Evolutionary conservation across 2,329 filamentous ascomycete genomes (phyloP).

Genomic region (Colletotrichum ledebouriae): DNA sequence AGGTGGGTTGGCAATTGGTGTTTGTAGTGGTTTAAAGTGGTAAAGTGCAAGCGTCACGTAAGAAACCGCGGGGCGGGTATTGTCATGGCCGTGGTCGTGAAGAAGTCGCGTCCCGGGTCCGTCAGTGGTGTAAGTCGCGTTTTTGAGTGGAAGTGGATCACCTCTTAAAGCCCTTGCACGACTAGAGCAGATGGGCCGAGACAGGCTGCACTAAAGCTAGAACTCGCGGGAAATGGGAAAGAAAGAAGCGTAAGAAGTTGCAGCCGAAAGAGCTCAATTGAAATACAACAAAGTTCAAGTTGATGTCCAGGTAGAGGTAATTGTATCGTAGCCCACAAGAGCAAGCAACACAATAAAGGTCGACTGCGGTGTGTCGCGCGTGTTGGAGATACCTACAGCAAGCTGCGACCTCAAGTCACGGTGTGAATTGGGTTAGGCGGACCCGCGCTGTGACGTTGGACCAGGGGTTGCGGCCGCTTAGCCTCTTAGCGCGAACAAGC

Average conservation of each 20-base stretch:
- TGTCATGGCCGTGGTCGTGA: constrained; percentile 43
- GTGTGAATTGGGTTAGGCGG: constrained; percentile 25
- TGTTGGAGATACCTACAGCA: constrained; percentile 9
- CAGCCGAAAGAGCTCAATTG: not conserved
- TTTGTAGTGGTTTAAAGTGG: constrained; percentile 38
- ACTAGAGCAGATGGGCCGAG: constrained; percentile 18
- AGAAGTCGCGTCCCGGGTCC: constrained; percentile 36
- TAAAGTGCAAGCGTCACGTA: constrained; percentile 42
- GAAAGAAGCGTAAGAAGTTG: not conserved
- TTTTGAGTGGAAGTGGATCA: constrained; percentile 41
- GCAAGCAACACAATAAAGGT: constrained; percentile 10
- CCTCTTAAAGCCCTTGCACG: constrained; percentile 39
- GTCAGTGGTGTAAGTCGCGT: constrained; percentile 41
- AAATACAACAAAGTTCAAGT: not conserved
- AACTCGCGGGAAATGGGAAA: not conserved
- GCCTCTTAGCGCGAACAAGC: constrained; percentile 27
- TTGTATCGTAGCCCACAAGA: constrained; percentile 6
- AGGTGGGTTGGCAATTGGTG: constrained; percentile 36
- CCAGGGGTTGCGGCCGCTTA: constrained; percentile 26
- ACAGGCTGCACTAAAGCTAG: constrained; percentile 6
- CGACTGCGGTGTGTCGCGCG: constrained; percentile 38
- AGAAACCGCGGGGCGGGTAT: constrained; percentile 43
- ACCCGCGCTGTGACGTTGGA: constrained; percentile 28
- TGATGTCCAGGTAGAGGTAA: constrained; percentile 10
- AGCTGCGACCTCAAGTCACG: constrained; percentile 23